Conservation (phyloP, 805 yeast species). For the Torulaspora delbrueckii region DNA sequence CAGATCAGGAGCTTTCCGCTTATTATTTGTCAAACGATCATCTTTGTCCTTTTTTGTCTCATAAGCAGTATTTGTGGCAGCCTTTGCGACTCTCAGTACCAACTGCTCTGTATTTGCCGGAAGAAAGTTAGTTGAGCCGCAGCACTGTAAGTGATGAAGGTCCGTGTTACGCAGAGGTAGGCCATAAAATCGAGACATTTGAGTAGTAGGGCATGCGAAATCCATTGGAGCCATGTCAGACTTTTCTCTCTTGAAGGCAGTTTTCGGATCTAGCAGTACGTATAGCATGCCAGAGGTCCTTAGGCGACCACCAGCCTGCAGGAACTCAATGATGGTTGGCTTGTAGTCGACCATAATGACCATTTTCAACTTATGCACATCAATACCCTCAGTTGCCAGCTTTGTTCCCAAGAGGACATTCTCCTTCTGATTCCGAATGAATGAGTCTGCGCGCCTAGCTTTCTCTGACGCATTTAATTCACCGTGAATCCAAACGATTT, state of each 20-base stretch:
- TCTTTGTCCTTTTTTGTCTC: not conserved
- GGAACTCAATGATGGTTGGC: not conserved
- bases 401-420: not conserved
- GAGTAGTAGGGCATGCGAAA: not conserved
- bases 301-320: not conserved
- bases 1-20: not conserved
- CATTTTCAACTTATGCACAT: not conserved
- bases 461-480: not conserved
- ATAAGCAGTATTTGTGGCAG: not conserved
- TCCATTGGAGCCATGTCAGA: not conserved
- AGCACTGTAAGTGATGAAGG: not conserved
- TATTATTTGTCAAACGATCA: not conserved
- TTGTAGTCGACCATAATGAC: not conserved
- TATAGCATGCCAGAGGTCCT: not conserved
- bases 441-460: not conserved
- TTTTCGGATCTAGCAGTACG: not conserved
- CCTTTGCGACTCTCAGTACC: not conserved
- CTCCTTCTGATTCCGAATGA: not conserved
- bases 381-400: constrained; percentile 1
- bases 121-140: not conserved
- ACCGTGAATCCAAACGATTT: not conserved
- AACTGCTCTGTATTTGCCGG: not conserved
- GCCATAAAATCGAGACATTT: not conserved
- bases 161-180: not conserved
- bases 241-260: not conserved